Evolutionary conservation across 1,284 basidiomycete species (phyloP).

Genomic region (Peniophora sp.): DNA sequence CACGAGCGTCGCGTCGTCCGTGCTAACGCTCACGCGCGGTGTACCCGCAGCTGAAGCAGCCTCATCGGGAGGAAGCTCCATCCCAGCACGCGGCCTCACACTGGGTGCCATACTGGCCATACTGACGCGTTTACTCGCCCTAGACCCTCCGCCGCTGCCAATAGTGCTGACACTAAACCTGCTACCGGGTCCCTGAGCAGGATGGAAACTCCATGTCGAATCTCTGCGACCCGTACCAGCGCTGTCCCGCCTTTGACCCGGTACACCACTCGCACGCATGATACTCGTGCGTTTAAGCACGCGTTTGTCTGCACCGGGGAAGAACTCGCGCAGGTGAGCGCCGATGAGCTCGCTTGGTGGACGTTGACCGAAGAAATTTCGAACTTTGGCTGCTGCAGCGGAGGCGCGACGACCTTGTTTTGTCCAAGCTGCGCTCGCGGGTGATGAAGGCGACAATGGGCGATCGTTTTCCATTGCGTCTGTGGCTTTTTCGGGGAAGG

Average conservation of each 20-base stretch:
- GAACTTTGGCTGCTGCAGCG: conserved; percentile 62
- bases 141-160: conserved; percentile 31
- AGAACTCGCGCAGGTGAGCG: conserved; percentile 93
- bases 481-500: conserved; percentile 56
- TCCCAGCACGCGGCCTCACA: too few relatives aligned
- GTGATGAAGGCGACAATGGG: conserved; percentile 7
- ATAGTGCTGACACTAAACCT: conserved; percentile 66
- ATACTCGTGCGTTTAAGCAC: conserved; percentile 84
- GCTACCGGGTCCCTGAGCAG: conserved; percentile 28
- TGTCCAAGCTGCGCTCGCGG: not conserved
- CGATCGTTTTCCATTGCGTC: not conserved
- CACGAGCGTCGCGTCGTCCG: conserved; percentile 54
- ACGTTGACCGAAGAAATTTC: conserved; percentile 97
- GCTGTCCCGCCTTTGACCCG: conserved; percentile 1
- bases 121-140: conserved; percentile 39
- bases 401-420: not conserved
- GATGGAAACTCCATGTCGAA: conserved; percentile 28
- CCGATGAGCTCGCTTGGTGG: conserved; percentile 97
- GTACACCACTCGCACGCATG: conserved; percentile 36
- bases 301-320: conserved; percentile 89
- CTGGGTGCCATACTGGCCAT: conserved; percentile 31
- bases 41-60: conserved; percentile 24
- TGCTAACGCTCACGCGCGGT: conserved; percentile 70
- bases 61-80: conserved; percentile 8
- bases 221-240: conserved; percentile 16